phyloP scores from a whole-genome alignment of 148 eudicot genomes.

The Vaccinium darrowii region DNA sequence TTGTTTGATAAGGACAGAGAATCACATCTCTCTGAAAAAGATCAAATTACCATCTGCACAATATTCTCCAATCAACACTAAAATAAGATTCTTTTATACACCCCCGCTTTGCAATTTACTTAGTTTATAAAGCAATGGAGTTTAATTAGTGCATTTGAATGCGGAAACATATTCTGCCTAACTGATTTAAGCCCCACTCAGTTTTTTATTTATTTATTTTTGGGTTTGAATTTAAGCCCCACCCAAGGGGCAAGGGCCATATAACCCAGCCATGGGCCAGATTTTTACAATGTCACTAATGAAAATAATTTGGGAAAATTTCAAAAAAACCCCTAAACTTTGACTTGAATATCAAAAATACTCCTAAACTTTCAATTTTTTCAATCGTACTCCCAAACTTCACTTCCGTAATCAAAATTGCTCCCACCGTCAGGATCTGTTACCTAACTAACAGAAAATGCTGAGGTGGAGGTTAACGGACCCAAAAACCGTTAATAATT shows the following conservation, averaged over 20 bases:
- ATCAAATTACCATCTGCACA: neutral
- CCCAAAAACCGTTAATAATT: no score
- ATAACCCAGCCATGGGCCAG: neutral
- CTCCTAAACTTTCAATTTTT: no score
- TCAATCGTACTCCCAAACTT: no score
- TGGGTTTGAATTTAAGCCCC: neutral
- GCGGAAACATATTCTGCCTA: slow-evolving; percentile 2
- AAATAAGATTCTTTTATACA: no score
- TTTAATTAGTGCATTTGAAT: neutral
- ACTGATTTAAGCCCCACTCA: neutral
- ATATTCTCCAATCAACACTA: slow-evolving; percentile 5
- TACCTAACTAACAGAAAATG: no score
- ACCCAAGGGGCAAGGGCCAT: neutral
- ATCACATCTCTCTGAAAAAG: neutral
- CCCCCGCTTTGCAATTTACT: neutral
- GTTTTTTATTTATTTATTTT: neutral
- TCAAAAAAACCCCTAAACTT: no score
- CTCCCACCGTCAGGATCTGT: no score
- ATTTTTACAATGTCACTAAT: neutral
- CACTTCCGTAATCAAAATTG: no score
- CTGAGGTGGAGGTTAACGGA: no score
- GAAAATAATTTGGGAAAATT: no score
- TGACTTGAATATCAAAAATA: no score
- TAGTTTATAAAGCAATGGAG: neutral
- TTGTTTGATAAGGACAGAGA: neutral